These are phyloP conservation scores for Dendryphion nanum DNA, from an alignment of 2,329 filamentous ascomycete genomes.

Conservation along the genomic window DNA sequence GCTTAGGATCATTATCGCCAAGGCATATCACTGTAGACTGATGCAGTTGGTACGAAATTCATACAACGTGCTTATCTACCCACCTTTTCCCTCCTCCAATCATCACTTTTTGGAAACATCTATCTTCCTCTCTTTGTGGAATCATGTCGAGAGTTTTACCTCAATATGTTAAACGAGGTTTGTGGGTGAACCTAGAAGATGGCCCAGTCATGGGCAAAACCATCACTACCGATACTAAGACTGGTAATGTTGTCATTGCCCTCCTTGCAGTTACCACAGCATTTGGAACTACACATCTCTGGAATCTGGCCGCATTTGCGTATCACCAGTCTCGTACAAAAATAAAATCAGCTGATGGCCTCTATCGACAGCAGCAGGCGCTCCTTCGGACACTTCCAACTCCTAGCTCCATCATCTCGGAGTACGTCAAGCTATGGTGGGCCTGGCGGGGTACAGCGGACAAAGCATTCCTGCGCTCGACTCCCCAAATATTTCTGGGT, in stretches of 20 bases:
- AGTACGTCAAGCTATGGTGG: slow-evolving; percentile 11
- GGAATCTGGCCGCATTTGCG: neutral
- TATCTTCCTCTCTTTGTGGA: too few species aligned
- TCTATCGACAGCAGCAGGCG: slow-evolving; percentile 14
- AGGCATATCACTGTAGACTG: too few species aligned
- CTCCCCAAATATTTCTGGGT: neutral
- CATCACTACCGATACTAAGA: slow-evolving; percentile 18
- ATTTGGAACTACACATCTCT: slow-evolving; percentile 5
- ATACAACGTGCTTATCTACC: too few species aligned
- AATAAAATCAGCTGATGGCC: slow-evolving; percentile 7
- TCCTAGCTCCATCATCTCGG: slow-evolving; percentile 8
- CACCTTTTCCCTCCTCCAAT: too few species aligned
- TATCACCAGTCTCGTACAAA: slow-evolving; percentile 3
- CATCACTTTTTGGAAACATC: too few species aligned
- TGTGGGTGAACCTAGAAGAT: too few species aligned
- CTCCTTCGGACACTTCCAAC: slow-evolving; percentile 11
- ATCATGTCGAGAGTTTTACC: too few species aligned
- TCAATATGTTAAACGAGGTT: too few species aligned
- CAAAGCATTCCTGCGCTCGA: slow-evolving; percentile 8
- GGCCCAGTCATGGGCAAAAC: too few species aligned
- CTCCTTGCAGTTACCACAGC: slow-evolving; percentile 13
- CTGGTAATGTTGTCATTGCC: slow-evolving; percentile 17
- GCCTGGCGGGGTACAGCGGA: slow-evolving; percentile 8
- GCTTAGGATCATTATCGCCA: too few species aligned
- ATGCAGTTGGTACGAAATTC: too few species aligned